Conservation (phyloP, 306 rosid genomes). For the Fragaria iinumae region DNA sequence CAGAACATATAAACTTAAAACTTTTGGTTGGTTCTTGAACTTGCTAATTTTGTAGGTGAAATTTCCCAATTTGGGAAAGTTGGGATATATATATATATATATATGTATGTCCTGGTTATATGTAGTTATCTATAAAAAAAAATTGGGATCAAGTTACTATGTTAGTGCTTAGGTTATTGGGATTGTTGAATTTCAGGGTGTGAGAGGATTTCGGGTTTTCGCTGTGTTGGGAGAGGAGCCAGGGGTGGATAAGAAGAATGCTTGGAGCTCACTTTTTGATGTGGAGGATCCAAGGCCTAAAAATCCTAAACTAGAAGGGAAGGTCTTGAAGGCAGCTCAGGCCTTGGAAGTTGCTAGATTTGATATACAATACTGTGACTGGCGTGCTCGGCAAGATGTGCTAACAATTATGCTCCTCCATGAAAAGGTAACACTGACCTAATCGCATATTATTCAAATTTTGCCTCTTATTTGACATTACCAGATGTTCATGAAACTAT, state of each 20-base stretch:
- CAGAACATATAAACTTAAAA: neutral
- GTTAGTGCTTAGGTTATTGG: slow-evolving; percentile 13
- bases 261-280: slow-evolving; percentile 84
- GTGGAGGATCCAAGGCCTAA: slow-evolving; percentile 94
- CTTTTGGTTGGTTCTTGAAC: neutral
- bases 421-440: slow-evolving; percentile 62
- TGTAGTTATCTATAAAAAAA: too few relatives aligned
- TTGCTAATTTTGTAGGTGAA: neutral
- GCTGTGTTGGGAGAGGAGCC: slow-evolving; percentile 72
- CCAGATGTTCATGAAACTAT: neutral
- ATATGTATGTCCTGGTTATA: too few relatives aligned
- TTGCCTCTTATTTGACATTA: neutral
- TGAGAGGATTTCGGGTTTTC: slow-evolving; percentile 66
- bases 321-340: slow-evolving; percentile 70
- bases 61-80: too few relatives aligned
- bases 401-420: slow-evolving; percentile 95
- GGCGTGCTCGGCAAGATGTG: slow-evolving; percentile 98
- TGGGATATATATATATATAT: too few relatives aligned
- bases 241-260: slow-evolving; percentile 61
- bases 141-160: neutral
- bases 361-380: slow-evolving; percentile 90
- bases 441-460: neutral
- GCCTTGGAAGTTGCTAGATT: slow-evolving; percentile 85
- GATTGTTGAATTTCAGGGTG: slow-evolving; percentile 56
- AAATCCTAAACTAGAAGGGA: slow-evolving; percentile 64